These are phyloP conservation scores for Hymenoscyphus infarciens DNA, from an alignment of 2,329 filamentous ascomycete species.

Conservation along the genomic window DNA sequence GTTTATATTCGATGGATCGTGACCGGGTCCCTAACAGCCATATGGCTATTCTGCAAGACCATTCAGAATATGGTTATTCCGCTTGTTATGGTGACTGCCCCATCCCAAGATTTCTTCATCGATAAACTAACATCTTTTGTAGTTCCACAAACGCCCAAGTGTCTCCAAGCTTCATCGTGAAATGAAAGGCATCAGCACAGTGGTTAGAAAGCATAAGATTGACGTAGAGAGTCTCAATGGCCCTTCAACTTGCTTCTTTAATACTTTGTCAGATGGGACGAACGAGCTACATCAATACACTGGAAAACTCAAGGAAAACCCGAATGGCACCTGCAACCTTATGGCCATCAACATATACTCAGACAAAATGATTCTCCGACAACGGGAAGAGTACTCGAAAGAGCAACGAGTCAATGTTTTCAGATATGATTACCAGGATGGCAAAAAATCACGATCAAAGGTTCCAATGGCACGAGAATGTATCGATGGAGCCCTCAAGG, in stretches of 20 bases:
- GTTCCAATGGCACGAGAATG: constrained; percentile 45
- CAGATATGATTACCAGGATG: constrained; percentile 43
- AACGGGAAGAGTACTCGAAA: constrained; percentile 27
- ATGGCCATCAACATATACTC: constrained; percentile 46
- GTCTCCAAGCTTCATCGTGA: constrained; percentile 4
- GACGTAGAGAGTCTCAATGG: constrained; percentile 44
- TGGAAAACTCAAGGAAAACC: constrained; percentile 39
- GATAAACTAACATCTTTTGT: background rate
- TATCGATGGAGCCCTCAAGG: constrained; percentile 41
- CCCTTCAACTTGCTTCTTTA: constrained; percentile 45
- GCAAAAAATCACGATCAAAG: constrained; percentile 19
- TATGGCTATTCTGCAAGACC: constrained; percentile 5
- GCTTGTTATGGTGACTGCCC: background rate
- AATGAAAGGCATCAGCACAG: constrained; percentile 10
- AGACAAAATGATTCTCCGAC: constrained; percentile 42
- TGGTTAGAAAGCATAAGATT: constrained; percentile 31
- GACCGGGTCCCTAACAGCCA: constrained; percentile 32
- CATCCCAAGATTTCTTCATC: background rate
- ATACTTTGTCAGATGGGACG: constrained; percentile 10
- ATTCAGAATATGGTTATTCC: constrained; percentile 5
- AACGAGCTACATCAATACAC: constrained; percentile 21
- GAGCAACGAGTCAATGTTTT: constrained; percentile 44
- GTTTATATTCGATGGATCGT: constrained; percentile 33
- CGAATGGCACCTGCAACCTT: constrained; percentile 39
- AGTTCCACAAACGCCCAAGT: constrained; percentile 3